A percentile compares a stretch with the other conserved stretches of the same genome.
These are phyloP conservation scores for Pestalotiopsis fici DNA, from an alignment of 2,329 filamentous ascomycete genomes.

Conservation along the genomic window DNA sequence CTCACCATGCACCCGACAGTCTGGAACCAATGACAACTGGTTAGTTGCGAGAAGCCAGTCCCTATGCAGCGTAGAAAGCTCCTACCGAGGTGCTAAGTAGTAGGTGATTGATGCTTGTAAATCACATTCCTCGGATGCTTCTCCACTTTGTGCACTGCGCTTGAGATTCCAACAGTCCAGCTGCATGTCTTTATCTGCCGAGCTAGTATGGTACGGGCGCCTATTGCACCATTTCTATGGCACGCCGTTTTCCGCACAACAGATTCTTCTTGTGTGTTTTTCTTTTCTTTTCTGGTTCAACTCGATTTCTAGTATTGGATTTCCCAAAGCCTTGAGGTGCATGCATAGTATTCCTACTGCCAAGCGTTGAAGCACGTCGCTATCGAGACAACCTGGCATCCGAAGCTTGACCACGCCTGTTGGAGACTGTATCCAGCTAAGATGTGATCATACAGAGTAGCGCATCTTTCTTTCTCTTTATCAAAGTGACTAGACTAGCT, in stretches of 20 bases:
- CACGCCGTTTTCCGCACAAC: background rate
- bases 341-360: background rate
- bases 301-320: background rate
- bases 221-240: constrained; percentile 20
- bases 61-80: background rate
- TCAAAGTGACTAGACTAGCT: background rate
- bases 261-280: no score
- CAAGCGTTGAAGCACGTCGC: background rate
- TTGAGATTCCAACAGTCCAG: constrained; percentile 9
- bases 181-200: background rate
- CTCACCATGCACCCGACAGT: background rate
- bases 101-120: background rate
- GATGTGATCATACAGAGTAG: background rate
- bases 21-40: background rate
- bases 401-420: background rate
- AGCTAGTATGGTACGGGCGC: constrained; percentile 23
- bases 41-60: background rate
- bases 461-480: no score
- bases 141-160: background rate
- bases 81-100: no score
- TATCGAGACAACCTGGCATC: background rate
- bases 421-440: background rate
- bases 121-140: background rate
- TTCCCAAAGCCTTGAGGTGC: background rate
- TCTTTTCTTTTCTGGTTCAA: no score